phyloP scores from a whole-genome alignment of 208 protist species.

The Wallacemonas sp. region DNA sequence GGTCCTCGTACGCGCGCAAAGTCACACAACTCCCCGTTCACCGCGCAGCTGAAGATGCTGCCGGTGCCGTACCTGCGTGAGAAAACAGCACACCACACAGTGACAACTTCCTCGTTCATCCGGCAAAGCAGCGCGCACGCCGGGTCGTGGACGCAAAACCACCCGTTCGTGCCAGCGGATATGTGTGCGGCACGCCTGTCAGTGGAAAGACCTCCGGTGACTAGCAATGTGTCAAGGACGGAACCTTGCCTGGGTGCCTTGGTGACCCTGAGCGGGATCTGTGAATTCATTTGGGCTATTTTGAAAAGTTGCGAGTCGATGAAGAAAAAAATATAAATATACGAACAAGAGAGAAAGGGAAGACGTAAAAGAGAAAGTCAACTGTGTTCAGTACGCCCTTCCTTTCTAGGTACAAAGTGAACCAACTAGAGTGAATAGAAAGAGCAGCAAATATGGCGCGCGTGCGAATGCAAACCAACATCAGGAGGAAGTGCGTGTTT shows the following conservation, averaged over 20 bases:
- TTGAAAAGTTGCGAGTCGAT: too few species aligned
- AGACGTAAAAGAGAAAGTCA: too few species aligned
- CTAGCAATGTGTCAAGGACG: neutral
- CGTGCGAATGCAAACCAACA: too few species aligned
- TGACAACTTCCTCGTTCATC: neutral
- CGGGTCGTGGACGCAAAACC: slow-evolving; percentile 15
- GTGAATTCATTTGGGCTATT: neutral
- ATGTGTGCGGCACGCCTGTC: neutral
- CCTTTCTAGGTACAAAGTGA: too few species aligned
- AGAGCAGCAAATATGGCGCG: too few species aligned
- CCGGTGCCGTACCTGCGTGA: neutral
- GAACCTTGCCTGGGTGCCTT: neutral
- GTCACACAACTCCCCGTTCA: slow-evolving; percentile 26
- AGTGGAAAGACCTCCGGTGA: neutral
- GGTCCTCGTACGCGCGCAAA: slow-evolving; percentile 15
- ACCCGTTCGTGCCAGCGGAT: neutral
- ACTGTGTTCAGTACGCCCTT: too few species aligned
- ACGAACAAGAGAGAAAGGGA: neutral
- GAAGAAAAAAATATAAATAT: slow-evolving; percentile 2
- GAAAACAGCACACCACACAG: slow-evolving; percentile 12
- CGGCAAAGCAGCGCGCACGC: slow-evolving; percentile 1
- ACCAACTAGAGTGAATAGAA: too few species aligned
- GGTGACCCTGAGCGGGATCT: neutral
- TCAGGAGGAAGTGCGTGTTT: too few species aligned
- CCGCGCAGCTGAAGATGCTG: slow-evolving; percentile 32